Evolutionary conservation across 306 rosid species (phyloP), one percentile per base, ranked within the genome.

Genomic region (Cucumis hystrix): DNA sequence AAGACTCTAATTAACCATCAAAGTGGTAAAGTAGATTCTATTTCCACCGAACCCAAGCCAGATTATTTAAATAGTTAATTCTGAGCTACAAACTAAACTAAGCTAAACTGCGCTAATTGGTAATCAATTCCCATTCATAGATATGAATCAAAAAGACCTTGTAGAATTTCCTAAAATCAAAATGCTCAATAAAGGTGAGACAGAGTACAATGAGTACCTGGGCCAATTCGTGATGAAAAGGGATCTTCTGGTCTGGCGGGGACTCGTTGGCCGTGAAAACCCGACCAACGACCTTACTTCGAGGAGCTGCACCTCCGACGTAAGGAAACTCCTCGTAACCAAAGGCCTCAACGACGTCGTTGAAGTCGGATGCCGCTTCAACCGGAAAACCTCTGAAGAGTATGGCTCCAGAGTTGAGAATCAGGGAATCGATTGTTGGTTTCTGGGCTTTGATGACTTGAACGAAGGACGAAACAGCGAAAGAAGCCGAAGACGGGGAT

Each of bases 241-340:
- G 91, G 82, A 92, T 95, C 81, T 91, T 91, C 88, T 85, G 96
- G 15, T 92, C 97, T 1, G 99, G 90, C 2, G 98, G 97, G 43
- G 97, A 92, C 56, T 92, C 98, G 33, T 95, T 95, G 58, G 99
- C 96, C 7, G 96, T 92, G 83, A 89, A 92, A 67, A 95, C 96
- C 21, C 97, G 93, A 17, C 97, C 97, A 5, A 93, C 82, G 2
- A 91, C 89, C 77, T 82, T 89, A 75, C 87, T 91, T 60, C 96
- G 86, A 2, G 96, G 93, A 15, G 97, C 97, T 18, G 89, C 93
- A 57, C 99, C 97, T 6, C 97, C 97, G 0, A 95, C 91, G 72
- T 95, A 92, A 4, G 97, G 97, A 10, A 92, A 91, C 81, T 95
- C 96, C 14, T 91, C 92, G 83, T 83, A 95, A 1, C 84, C 91